Base-by-base conservation (phyloP, 306 rosid species). In the Vigna nakashimae region DNA sequence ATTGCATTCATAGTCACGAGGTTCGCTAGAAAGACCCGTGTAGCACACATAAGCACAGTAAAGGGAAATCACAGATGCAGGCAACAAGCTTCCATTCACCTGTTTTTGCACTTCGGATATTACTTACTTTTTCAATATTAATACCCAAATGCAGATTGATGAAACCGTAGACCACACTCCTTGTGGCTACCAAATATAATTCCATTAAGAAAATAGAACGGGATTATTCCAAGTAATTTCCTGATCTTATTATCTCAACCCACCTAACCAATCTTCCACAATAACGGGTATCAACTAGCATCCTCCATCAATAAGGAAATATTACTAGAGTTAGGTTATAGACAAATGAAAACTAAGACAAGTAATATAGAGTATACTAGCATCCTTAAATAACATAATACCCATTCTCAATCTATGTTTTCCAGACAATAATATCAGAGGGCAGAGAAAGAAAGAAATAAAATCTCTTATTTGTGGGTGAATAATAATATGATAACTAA, bases 61-160 rank as follows among this genome's bases (percentile, higher is more conserved):
- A 70, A 95, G 79, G 60, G 98, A 91, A 67, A 95, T 89, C 87
- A 95, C 98, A 64, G 99, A 85, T 34, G 99, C 97, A 63, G 99
- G 99, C 86, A 95, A 83, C 78, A 95, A 90, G 86, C 99, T 95
- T 49, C 99, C 99, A 45, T 90, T 95, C 72, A 95, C 97, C 98
- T 95, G 94, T 77, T 78, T 73, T 79, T 75, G 68, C 82, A 57
- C 46, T 63, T 66, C 62, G 62, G 55, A 30, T 79, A 60, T 78
- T 50, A 50, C 13, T 65, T 71, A 68, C 2, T 52, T 28, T 58
- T 65, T n/a, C 64, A 49, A 24, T 63, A 46, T 52, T 20, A 26
- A n/a, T n/a, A 5, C 58, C 18, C 38, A 49, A 73, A 50, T 56
- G 42, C 69, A 51, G 67, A 77, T 30, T 24, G 57, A 81, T 26